These are phyloP conservation scores for Hypoxylon sp. DNA, from an alignment of 2,329 filamentous ascomycete genomes.

Conservation along the genomic window DNA sequence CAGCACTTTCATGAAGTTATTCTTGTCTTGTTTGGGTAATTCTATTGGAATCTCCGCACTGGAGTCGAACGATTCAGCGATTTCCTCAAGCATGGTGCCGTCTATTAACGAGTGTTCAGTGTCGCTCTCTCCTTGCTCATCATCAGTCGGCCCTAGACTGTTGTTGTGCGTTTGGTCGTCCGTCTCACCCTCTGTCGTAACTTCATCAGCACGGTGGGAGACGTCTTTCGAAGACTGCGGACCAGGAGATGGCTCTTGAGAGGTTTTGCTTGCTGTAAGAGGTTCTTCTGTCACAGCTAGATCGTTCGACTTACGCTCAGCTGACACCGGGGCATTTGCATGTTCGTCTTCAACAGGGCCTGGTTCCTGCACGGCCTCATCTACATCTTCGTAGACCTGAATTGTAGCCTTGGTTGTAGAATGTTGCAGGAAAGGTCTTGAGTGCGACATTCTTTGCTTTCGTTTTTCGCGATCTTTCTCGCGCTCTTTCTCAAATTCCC, in stretches of 20 bases:
- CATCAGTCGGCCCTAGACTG: conserved; percentile 75
- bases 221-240: conserved; percentile 51
- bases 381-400: conserved; percentile 93
- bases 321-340: conserved; percentile 54
- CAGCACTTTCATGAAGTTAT: conserved; percentile 92
- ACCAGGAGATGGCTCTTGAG: conserved; percentile 31
- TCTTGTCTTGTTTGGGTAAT: conserved; percentile 92
- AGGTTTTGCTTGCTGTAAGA: conserved; percentile 18
- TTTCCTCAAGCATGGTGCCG: conserved; percentile 75
- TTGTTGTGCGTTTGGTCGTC: conserved; percentile 63
- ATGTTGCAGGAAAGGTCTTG: conserved; percentile 85
- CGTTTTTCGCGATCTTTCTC: conserved; percentile 86
- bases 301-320: conserved; percentile 51
- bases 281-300: conserved; percentile 39
- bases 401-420: conserved; percentile 96
- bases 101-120: conserved; percentile 78
- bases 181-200: conserved; percentile 59
- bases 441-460: conserved; percentile 80
- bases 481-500: conserved; percentile 96
- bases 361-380: conserved; percentile 90
- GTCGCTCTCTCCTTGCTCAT: conserved; percentile 79
- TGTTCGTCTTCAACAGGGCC: conserved; percentile 76
- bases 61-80: conserved; percentile 73
- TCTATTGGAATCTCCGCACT: conserved; percentile 76
- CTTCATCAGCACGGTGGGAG: conserved; percentile 50